Conservation (phyloP, 257 asterid species). For the Craterostigma plantagineum region DNA sequence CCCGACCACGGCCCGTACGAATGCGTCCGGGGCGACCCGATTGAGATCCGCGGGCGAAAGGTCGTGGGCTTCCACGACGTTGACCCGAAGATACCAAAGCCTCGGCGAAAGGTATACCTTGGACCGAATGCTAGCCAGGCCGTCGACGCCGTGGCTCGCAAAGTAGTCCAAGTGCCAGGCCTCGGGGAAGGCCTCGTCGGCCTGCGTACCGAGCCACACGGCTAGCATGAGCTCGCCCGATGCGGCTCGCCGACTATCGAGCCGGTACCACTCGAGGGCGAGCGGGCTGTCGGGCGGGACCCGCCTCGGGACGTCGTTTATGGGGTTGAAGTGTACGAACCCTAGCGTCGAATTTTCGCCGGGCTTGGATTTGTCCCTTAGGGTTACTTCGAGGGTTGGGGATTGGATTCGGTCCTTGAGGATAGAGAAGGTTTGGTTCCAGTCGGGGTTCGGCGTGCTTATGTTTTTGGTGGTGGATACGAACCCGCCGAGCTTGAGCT, state of each 20-base stretch:
- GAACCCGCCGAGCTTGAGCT: conserved; percentile 51
- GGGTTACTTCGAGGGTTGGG: conserved; percentile 29
- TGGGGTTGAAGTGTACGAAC: conserved; percentile 27
- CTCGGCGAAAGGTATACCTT: conserved; percentile 84
- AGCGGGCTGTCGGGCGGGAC: conserved; percentile 93
- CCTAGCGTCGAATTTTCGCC: conserved; percentile 54
- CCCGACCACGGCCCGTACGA: conserved; percentile 33
- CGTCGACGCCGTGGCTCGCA: conserved; percentile 37
- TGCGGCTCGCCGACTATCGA: conserved; percentile 35
- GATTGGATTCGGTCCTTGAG: conserved; percentile 41
- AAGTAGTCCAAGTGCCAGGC: conserved; percentile 65
- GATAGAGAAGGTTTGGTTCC: conserved; percentile 66
- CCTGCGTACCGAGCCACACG: conserved; percentile 83
- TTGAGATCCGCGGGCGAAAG: conserved; percentile 31
- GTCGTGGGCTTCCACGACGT: conserved; percentile 83
- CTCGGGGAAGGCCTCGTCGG: conserved; percentile 81
- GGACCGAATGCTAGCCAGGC: conserved; percentile 39
- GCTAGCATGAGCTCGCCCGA: conserved; percentile 77
- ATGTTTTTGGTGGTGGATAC: conserved; percentile 30
- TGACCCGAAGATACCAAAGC: conserved; percentile 77
- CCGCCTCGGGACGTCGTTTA: conserved; percentile 58
- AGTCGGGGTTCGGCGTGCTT: conserved; percentile 38
- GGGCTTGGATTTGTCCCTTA: conserved; percentile 36
- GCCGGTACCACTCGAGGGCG: conserved; percentile 85
- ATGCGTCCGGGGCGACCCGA: conserved; percentile 43